Conservation (phyloP, 345 rosid genomes). For the Arabidopsis suecica region DNA sequence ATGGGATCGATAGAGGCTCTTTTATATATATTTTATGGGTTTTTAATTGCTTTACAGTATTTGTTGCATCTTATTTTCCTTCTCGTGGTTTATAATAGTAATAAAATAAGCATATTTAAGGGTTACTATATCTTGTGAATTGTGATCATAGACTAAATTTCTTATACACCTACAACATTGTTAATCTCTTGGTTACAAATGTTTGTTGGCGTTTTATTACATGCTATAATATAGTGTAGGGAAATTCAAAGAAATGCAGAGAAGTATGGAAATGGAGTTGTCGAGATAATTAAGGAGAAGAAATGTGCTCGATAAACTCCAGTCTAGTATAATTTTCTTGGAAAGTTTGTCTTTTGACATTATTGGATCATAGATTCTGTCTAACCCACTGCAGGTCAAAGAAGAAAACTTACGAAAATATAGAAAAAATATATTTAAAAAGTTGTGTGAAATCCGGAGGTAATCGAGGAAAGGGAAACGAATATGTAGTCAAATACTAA, state of each 20-base stretch:
- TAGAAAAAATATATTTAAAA: background rate
- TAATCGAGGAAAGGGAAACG: conserved; percentile 4
- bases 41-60: background rate
- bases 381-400: conserved; percentile 22
- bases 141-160: background rate
- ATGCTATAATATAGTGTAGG: background rate
- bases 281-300: background rate
- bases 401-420: conserved; percentile 11
- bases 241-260: background rate
- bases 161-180: background rate
- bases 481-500: background rate
- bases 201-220: background rate
- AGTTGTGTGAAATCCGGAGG: conserved; percentile 10
- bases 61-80: background rate
- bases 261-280: background rate
- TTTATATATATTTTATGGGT: background rate
- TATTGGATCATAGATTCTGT: conserved; percentile 11
- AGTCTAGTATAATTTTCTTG: too few relatives aligned
- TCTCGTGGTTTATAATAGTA: background rate
- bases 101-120: background rate
- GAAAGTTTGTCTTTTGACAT: too few relatives aligned
- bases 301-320: background rate
- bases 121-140: background rate
- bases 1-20: conserved; percentile 4
- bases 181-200: background rate